These are phyloP conservation scores for Fraxinus nigra DNA, from an alignment of 305 asterid genomes.

Conservation along the genomic window DNA sequence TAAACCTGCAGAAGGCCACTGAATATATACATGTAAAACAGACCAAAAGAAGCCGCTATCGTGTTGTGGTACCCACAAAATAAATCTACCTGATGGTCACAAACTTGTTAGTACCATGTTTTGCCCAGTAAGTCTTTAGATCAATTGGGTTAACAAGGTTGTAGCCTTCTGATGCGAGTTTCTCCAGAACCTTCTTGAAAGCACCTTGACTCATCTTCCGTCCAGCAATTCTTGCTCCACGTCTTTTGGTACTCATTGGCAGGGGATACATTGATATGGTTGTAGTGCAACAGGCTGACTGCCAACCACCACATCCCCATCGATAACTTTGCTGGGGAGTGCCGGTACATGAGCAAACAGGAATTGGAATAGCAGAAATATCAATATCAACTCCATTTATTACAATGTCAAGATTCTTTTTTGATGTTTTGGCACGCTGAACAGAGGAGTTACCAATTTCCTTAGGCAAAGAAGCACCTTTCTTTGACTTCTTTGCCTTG, in stretches of 20 bases:
- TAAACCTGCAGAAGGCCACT: background rate
- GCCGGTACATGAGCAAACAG: background rate
- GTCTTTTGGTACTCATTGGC: conserved; percentile 2
- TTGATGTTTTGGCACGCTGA: background rate
- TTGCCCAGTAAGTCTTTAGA: conserved; percentile 4
- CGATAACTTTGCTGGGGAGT: conserved; percentile 1
- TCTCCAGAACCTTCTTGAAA: background rate
- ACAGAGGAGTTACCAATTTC: background rate
- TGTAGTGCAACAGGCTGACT: conserved; percentile 11
- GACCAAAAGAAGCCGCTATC: background rate
- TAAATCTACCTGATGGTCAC: conserved; percentile 3
- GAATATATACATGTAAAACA: background rate
- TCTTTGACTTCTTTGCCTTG: background rate
- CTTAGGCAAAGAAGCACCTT: background rate
- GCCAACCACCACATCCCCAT: conserved; percentile 12
- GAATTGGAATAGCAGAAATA: background rate
- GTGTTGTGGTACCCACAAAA: background rate
- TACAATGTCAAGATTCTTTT: background rate
- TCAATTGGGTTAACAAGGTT: conserved; percentile 2
- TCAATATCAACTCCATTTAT: background rate
- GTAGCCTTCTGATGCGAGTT: background rate
- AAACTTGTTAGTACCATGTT: conserved; percentile 11
- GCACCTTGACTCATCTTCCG: conserved; percentile 7
- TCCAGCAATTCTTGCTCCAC: background rate
- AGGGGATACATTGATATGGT: conserved; percentile 8